Percentiles rank a stretch among this genome's conserved stretches.
phyloP scores from a whole-genome alignment of 176 grass and related monocot genomes.

The Juncus inflexus region DNA sequence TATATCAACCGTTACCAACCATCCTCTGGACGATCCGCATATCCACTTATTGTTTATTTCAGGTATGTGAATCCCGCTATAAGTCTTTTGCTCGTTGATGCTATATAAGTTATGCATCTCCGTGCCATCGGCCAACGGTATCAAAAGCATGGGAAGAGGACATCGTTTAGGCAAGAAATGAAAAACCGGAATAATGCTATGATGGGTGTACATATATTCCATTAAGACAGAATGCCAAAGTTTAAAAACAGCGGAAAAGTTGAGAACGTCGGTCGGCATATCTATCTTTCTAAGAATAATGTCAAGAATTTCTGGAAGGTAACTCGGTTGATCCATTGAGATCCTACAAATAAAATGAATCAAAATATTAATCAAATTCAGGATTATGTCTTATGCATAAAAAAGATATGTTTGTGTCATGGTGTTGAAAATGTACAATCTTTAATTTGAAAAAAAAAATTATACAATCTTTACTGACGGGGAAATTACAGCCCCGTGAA shows the following conservation, averaged over 20 bases:
- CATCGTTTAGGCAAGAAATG: neutral
- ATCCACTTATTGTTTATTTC: neutral
- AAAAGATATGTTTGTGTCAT: too few relatives aligned
- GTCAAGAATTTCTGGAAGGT: neutral
- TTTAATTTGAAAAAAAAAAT: too few relatives aligned
- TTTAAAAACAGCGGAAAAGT: neutral
- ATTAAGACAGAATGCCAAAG: neutral
- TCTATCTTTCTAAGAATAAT: neutral
- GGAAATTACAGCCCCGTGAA: too few relatives aligned
- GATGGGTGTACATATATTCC: neutral
- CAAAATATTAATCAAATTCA: too few relatives aligned
- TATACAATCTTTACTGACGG: too few relatives aligned
- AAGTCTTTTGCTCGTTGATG: neutral
- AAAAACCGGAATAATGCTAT: neutral
- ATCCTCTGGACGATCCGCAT: neutral
- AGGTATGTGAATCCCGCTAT: neutral
- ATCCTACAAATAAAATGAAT: neutral
- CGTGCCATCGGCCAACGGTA: neutral
- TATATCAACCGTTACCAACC: neutral
- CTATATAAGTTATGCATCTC: neutral
- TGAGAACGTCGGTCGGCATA: neutral
- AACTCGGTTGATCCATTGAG: neutral
- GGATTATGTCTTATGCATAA: too few relatives aligned
- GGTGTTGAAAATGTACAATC: too few relatives aligned
- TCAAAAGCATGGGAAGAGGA: neutral